phyloP scores from a whole-genome alignment of 164 flowering plant genomes.

The Stephania japonica region DNA sequence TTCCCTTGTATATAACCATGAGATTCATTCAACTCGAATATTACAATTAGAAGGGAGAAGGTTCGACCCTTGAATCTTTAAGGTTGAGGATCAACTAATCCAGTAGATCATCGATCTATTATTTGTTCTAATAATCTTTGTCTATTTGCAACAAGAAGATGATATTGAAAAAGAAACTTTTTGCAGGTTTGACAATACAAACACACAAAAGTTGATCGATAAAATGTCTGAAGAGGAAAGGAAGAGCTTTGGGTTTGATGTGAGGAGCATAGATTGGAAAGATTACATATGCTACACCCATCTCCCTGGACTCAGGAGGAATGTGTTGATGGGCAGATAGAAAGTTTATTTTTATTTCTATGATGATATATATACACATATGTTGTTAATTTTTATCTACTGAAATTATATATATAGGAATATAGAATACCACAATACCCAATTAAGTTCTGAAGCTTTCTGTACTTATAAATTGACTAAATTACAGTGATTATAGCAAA shows the following conservation, averaged over 20 bases:
- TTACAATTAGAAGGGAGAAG: no score
- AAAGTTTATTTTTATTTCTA: not conserved
- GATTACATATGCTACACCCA: slow-evolving; percentile 75
- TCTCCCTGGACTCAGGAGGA: slow-evolving; percentile 77
- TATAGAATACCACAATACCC: not conserved
- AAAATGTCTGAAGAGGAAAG: slow-evolving; percentile 77
- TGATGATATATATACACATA: not conserved
- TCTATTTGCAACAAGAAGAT: no score
- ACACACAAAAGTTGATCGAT: slow-evolving; percentile 52
- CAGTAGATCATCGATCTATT: no score
- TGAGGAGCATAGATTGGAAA: slow-evolving; percentile 70
- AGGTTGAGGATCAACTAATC: no score
- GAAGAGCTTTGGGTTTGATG: slow-evolving; percentile 63
- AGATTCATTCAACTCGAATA: no score
- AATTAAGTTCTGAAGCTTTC: not conserved
- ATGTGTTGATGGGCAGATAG: slow-evolving; percentile 77
- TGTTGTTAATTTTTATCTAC: not conserved
- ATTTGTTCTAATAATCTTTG: no score
- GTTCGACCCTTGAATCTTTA: no score
- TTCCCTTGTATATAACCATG: no score
- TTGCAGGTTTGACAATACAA: slow-evolving; percentile 56
- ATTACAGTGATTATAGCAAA: no score
- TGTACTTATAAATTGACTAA: no score
- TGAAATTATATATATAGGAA: not conserved
- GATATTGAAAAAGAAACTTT: not conserved